Conservation (phyloP, 352 stramenopile species). For the Thalassiosira exigua region DNA sequence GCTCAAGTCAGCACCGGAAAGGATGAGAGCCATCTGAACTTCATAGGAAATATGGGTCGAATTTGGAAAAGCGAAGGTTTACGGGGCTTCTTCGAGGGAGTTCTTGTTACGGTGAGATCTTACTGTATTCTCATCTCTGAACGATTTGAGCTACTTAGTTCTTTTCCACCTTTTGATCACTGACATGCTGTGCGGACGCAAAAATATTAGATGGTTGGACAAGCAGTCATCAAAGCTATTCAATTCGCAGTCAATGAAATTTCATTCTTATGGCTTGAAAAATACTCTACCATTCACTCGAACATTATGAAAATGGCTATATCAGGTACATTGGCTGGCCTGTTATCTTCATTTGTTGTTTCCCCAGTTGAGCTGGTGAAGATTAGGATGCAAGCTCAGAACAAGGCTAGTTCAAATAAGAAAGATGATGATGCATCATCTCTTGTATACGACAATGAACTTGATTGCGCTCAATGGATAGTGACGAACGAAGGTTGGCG, state of each 20-base stretch:
- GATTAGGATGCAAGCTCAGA: conserved; percentile 75
- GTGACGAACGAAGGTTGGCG: conserved; percentile 64
- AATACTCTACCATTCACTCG: conserved; percentile 41
- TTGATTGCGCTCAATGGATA: conserved; percentile 66
- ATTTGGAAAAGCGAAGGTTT: conserved; percentile 63
- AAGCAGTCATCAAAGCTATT: conserved; percentile 79
- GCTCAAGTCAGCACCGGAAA: conserved; percentile 57
- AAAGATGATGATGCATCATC: conserved; percentile 44
- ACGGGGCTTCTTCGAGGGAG: conserved; percentile 77
- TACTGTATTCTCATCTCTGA: too few species aligned
- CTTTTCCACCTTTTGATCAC: neutral
- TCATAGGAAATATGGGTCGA: conserved; percentile 33
- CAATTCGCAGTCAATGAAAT: conserved; percentile 78
- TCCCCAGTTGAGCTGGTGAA: conserved; percentile 82
- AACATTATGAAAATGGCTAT: conserved; percentile 55
- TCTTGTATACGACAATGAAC: conserved; percentile 58
- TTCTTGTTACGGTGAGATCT: conserved; percentile 65
- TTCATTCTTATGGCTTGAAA: conserved; percentile 50
- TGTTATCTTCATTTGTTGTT: conserved; percentile 67
- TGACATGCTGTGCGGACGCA: conserved; percentile 8
- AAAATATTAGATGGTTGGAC: conserved; percentile 81
- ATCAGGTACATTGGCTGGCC: conserved; percentile 50
- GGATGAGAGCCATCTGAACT: conserved; percentile 25
- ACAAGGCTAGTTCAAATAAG: conserved; percentile 31
- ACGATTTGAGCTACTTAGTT: conserved; percentile 1